Percentiles rank a stretch among this genome's conserved stretches.
Evolutionary conservation across 495 filamentous ascomycete species (phyloP).

Genomic region (Aspergillus bertholletiae): DNA sequence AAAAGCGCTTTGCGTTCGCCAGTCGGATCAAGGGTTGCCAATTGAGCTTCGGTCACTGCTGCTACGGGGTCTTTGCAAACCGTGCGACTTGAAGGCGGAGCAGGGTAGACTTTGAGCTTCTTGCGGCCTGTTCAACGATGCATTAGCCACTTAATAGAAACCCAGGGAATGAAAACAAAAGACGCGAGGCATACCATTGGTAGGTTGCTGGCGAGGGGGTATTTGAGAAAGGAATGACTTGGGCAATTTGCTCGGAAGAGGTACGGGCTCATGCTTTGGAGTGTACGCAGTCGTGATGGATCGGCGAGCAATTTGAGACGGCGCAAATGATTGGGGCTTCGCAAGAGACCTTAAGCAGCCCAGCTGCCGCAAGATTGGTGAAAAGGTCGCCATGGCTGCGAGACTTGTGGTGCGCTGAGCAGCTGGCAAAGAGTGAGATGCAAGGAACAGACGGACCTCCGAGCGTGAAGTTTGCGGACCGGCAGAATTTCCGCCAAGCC

Average conservation of each 20-base stretch:
- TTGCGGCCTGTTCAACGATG: constrained; percentile 27
- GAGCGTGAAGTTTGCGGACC: constrained; percentile 18
- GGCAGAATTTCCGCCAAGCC: constrained; percentile 46
- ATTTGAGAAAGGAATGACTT: constrained; percentile 41
- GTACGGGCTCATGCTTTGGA: constrained; percentile 29
- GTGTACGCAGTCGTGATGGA: constrained; percentile 40
- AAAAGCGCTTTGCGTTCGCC: constrained; percentile 80
- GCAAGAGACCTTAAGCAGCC: constrained; percentile 59
- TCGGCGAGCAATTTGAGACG: constrained; percentile 37
- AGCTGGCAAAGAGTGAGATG: neutral
- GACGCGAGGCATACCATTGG: constrained; percentile 24
- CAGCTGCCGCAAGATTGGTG: constrained; percentile 59
- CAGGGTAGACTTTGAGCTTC: constrained; percentile 51
- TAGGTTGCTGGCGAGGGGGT: constrained; percentile 33
- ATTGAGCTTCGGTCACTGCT: constrained; percentile 59
- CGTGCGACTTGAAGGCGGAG: constrained; percentile 42
- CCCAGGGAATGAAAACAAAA: neutral
- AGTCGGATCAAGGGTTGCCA: constrained; percentile 73
- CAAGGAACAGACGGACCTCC: neutral
- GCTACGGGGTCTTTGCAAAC: constrained; percentile 59
- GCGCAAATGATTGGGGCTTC: constrained; percentile 40
- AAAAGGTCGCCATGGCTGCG: constrained; percentile 54
- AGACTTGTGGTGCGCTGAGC: neutral
- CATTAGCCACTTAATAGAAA: neutral
- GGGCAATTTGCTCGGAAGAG: constrained; percentile 41